These are phyloP conservation scores for Bombardia bombarda DNA, from an alignment of 495 filamentous ascomycete species.

Conservation along the genomic window DNA sequence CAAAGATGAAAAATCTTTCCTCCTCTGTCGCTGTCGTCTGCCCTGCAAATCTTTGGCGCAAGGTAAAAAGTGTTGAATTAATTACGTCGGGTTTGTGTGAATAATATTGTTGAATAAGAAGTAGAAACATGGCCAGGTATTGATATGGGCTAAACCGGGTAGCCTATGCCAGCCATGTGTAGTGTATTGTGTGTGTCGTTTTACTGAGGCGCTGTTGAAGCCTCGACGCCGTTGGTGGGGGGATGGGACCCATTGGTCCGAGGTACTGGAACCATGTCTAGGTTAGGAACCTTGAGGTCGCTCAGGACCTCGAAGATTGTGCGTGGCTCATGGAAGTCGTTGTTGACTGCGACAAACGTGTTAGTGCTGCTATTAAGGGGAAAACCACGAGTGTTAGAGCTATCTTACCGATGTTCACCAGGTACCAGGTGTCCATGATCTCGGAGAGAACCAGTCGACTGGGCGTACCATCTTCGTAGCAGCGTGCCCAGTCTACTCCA, in stretches of 20 bases:
- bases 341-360: conserved; percentile 60
- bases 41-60: conserved; percentile 1
- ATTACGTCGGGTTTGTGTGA: no score
- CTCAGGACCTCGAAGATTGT: conserved; percentile 81
- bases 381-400: no score
- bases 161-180: background rate
- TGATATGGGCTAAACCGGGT: no score
- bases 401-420: conserved; percentile 86
- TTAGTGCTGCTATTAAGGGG: conserved; percentile 4
- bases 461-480: conserved; percentile 69
- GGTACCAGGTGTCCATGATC: conserved; percentile 83
- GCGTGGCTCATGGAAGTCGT: conserved; percentile 78
- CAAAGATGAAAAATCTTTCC: no score
- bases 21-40: conserved; percentile 12
- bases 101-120: no score
- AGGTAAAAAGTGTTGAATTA: conserved; percentile 18
- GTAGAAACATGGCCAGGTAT: no score
- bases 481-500: conserved; percentile 89
- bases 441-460: conserved; percentile 73
- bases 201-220: conserved; percentile 19
- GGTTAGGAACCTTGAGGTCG: conserved; percentile 59
- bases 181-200: background rate
- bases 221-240: conserved; percentile 11
- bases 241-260: conserved; percentile 5
- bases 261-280: conserved; percentile 38